Evolutionary conservation across 257 asterid species (phyloP), one percentile per base, ranked within the genome.

Genomic region (Nicotiana obtusifolia): DNA sequence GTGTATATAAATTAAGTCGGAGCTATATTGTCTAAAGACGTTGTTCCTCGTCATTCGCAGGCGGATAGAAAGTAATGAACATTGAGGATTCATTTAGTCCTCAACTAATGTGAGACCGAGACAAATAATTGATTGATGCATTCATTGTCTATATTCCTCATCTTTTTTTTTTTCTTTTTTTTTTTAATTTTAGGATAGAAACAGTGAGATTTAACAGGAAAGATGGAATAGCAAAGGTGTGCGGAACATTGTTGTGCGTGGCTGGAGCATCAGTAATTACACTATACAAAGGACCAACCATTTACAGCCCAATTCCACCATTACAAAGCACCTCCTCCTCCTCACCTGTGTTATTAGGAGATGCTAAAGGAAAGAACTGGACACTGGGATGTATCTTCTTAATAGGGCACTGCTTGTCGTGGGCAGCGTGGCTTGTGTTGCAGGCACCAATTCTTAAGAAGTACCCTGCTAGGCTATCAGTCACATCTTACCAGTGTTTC

Each of bases 221-320:
- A 86, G 99, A 95, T 80, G 99, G 99, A 8, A 86, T 95, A 80
- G 87, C 97, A 10, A 95, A 95, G 86, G 85, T 93, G 59, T 84
- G 85, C 5, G 99, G 99, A 14, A 90, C 97, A 16, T 80, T 92
- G 0, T 87, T 95, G 81, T 95, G 99, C 80, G 98, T 95, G 19
- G 97, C 95, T 20, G 99, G 99, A 5, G 99, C 99, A 0, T 93
- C 99, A 0, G 99, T 95, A 65, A 95, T 95, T 87, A 95, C 99
- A 1, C 92, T 95, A 5, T 95, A 90, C 94, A 89, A 89, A 62
- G 99, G 99, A 19, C 99, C 98, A n/a, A 86, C 92, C 44, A 95
- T 95, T 77, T 95, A 95, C 92, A 88, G 92, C 86, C 99, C 98
- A 3, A 22, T 89, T 35, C 89, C 92, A 15, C 41, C 88, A 11